Evolutionary conservation across 345 rosid species (phyloP).

Genomic region (Conringia planisiliqua): DNA sequence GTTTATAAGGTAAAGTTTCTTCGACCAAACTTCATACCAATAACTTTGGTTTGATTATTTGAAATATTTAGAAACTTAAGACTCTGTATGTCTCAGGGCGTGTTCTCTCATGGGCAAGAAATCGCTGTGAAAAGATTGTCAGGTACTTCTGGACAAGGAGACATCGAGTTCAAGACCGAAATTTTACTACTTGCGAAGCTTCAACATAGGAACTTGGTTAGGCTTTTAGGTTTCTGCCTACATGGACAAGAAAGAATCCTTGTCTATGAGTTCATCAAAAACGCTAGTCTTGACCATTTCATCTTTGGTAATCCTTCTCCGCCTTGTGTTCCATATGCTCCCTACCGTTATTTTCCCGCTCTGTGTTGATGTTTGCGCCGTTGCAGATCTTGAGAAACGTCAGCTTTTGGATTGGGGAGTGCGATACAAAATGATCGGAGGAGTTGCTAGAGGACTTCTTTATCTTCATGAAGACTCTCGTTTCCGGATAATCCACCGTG

Average conservation of each 20-base stretch:
- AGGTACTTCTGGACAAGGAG: constrained; percentile 42
- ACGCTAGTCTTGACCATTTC: constrained; percentile 42
- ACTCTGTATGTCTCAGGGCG: constrained; percentile 37
- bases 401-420: constrained; percentile 22
- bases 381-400: constrained; percentile 25
- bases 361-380: background rate
- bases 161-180: constrained; percentile 47
- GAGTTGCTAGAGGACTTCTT: constrained; percentile 34
- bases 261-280: constrained; percentile 44
- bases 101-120: constrained; percentile 34
- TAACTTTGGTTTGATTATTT: background rate
- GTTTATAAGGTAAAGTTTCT: constrained; percentile 45
- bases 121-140: constrained; percentile 55
- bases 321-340: no score
- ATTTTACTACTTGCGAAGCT: constrained; percentile 44
- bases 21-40: background rate
- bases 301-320: constrained; percentile 21
- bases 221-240: constrained; percentile 42
- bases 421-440: constrained; percentile 33
- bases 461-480: constrained; percentile 51
- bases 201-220: constrained; percentile 53
- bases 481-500: constrained; percentile 49
- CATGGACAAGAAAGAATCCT: constrained; percentile 43
- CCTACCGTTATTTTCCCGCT: background rate
- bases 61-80: background rate